Evolutionary conservation across 768 basidiomycete species (phyloP).

Genomic region (Bullera alba): DNA sequence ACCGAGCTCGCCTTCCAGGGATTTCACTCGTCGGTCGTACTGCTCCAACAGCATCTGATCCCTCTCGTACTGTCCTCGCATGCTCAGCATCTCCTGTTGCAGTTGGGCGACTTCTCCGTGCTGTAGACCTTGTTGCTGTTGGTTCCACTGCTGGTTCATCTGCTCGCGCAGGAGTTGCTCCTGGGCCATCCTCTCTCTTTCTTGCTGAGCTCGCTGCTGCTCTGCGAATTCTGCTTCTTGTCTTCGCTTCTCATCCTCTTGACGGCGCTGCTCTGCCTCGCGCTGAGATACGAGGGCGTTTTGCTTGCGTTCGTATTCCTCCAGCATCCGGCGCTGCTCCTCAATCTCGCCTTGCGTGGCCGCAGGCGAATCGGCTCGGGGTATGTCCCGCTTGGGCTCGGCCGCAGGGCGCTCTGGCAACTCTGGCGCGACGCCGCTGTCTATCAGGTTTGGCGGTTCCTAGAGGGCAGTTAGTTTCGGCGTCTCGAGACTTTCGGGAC

Average conservation of each 20-base stretch:
- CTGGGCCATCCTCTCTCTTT: slow-evolving; percentile 78
- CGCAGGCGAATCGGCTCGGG: slow-evolving; percentile 58
- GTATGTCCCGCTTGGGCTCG: slow-evolving; percentile 48
- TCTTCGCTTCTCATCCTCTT: slow-evolving; percentile 66
- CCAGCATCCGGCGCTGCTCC: slow-evolving; percentile 89
- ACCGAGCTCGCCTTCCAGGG: slow-evolving; percentile 78
- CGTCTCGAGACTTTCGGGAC: slow-evolving; percentile 14
- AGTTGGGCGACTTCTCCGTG: slow-evolving; percentile 70
- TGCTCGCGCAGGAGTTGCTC: slow-evolving; percentile 60
- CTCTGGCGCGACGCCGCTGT: slow-evolving; percentile 72
- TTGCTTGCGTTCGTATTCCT: slow-evolving; percentile 94
- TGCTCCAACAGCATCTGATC: slow-evolving; percentile 97
- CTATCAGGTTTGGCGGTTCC: slow-evolving; percentile 94
- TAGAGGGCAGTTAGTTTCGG: slow-evolving; percentile 43
- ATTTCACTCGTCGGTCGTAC: slow-evolving; percentile 93
- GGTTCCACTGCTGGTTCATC: slow-evolving; percentile 65
- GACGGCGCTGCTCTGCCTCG: slow-evolving; percentile 73
- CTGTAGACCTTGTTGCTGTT: slow-evolving; percentile 53
- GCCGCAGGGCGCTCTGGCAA: slow-evolving; percentile 64
- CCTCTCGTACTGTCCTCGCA: slow-evolving; percentile 95
- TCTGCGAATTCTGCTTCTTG: slow-evolving; percentile 85
- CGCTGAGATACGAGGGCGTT: slow-evolving; percentile 72
- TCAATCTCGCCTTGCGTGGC: slow-evolving; percentile 64
- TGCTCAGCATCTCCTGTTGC: slow-evolving; percentile 79
- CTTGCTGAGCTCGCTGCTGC: slow-evolving; percentile 76